Conservation (phyloP, 2,329 filamentous ascomycete genomes). For the Penicillium sp. region DNA sequence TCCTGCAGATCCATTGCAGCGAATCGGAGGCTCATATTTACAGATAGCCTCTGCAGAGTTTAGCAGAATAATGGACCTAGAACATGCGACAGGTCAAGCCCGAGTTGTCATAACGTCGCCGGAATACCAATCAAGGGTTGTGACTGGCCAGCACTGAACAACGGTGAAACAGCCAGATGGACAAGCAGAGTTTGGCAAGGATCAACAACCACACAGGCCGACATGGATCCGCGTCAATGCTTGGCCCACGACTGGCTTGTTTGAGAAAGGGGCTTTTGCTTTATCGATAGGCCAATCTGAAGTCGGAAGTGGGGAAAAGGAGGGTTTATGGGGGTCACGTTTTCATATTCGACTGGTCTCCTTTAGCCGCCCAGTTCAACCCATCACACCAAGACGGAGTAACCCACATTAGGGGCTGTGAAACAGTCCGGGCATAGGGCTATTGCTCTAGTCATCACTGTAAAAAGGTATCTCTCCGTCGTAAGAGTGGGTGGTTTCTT, state of each 20-base stretch:
- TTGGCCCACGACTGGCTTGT: constrained; percentile 13
- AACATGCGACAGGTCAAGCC: constrained; percentile 14
- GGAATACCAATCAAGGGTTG: not conserved
- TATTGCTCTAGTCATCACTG: not conserved
- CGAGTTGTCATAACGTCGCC: constrained; percentile 5
- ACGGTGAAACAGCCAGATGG: constrained; percentile 17
- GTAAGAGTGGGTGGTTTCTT: constrained; percentile 3
- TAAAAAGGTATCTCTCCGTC: not conserved
- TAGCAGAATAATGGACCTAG: constrained; percentile 4
- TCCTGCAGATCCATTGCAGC: not conserved
- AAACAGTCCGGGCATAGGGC: not conserved
- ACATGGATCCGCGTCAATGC: constrained; percentile 10
- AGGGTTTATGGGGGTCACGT: not conserved
- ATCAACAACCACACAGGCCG: constrained; percentile 9
- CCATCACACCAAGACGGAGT: not conserved
- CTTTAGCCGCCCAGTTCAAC: constrained; percentile 8
- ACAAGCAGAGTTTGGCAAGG: constrained; percentile 4
- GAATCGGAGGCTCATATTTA: not conserved
- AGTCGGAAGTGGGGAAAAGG: constrained; percentile 6
- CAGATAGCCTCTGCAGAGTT: not conserved
- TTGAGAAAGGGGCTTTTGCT: constrained; percentile 19
- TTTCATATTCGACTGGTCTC: not conserved
- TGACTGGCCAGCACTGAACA: constrained; percentile 17
- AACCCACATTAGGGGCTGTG: not conserved
- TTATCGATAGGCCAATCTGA: constrained; percentile 12